Evolutionary conservation across 1,284 basidiomycete species (phyloP), one percentile per base, ranked within the genome.

Genomic region (Ceratobasidium sp.): DNA sequence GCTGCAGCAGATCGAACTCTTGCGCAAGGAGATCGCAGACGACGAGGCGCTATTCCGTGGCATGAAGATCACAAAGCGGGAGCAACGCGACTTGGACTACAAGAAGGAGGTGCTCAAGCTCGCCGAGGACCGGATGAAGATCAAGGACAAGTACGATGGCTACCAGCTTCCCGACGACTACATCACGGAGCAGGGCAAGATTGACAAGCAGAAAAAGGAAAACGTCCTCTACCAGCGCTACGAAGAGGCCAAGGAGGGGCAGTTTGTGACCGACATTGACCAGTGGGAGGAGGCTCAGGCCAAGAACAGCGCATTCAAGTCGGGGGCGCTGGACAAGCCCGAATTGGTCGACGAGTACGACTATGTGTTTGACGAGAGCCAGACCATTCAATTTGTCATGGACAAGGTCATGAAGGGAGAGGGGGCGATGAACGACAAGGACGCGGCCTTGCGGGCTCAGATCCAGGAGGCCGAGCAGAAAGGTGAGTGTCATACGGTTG

Each of bases 161-260:
- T 98, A 98, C 76, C 91, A 91, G 80, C 85, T 97, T 42, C 96
- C 95, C 0, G 95, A 97, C 75, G 96, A 99, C 80, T 99, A 99
- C 77, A 86, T 98, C 75, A 99, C 96, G 0, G 96, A 98, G 76
- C 94, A 98, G 78, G 97, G 97, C n/a, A 96, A 95, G 79, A 92
- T 99, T 72, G 96, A 99, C 84, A 91, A 89, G 79, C 96, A 97
- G 82, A 96, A 94, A 81, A 96, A 98, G 77, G 89, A 96, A 77
- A 90, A 92, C 74, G 95, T 93, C 0, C 80, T 99, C 57, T 98
- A 98, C 77, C 88, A 94, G 75, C 91, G 97, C 35, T 98, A 98
- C 77, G 93, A 96, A 76, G 96, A 99, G 31, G 89, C 88, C 1
- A 90, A 92, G 77, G 92, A 93, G 72, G 92, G 93, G 75, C 89